Base-by-base conservation (phyloP, 2,329 filamentous ascomycete species). In the Penicillium hordei region DNA sequence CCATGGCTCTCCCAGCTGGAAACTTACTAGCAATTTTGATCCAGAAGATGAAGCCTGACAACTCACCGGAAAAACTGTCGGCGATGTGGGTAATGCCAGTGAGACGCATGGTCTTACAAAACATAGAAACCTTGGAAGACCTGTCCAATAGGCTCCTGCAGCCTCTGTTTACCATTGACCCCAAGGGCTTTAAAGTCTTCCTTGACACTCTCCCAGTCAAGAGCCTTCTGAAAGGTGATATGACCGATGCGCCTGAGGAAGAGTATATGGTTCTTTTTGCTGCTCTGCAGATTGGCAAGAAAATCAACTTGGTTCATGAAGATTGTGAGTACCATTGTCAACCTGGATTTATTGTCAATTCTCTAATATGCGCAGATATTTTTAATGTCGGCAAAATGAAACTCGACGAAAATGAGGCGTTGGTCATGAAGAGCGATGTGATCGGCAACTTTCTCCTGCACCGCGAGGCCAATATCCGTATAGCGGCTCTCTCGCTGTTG, bases 401-500 rank as follows among this genome's bases (percentile, higher is more conserved):
- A 19, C 43, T 57, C 1, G 52, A 63, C 7, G 45, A 56, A 5
- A 57, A 64, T 23, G 57, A 63, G 7, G 60, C 62, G 6, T 31
- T 77, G 6, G 60, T 76, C 15, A 56, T 78, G 25, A 71, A 73
- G 29, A 74, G 74, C 48, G 64, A 70, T 42, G 60, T 71, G 5
- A 68, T 78, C 34, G 70, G 72, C 17, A 69, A 71, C 17, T 75
- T 78, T 34, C 64, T 79, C 19, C 68, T 73, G 46, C 74, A 77
- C 74, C 80, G 80, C 42, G 85, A 85, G 66, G 78, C 85, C 65
- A 80, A 86, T 61, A 87, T 93, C 52, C 86, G 92, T 29, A 84
- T 92, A 25, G 84, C 92, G n/a, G 90, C 90, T 0, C 82, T 97
- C 38, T 91, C 91, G 29, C 82, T 97, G 13, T 82, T 96, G 8